A percentile compares a stretch with the other conserved stretches of the same genome.
Conservation (phyloP, 2,329 filamentous ascomycete species). For the Cercospora sp. region DNA sequence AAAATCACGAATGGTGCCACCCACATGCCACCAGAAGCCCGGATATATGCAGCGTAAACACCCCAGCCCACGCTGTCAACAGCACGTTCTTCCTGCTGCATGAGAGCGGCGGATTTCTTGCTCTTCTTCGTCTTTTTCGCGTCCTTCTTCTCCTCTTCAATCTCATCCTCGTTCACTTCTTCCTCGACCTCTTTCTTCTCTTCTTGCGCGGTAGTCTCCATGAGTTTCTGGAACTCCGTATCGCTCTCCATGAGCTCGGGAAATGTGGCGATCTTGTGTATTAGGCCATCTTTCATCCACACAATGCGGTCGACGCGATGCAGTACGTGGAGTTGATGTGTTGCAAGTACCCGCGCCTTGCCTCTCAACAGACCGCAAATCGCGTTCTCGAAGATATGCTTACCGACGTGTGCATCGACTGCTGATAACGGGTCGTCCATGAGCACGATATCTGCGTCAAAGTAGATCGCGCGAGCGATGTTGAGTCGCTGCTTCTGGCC, state of each 20-base stretch:
- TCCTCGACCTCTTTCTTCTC: conserved; percentile 54
- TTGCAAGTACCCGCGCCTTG: conserved; percentile 89
- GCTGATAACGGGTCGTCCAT: conserved; percentile 66
- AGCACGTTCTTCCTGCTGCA: conserved; percentile 73
- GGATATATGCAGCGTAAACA: conserved; percentile 76
- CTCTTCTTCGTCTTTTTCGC: conserved; percentile 58
- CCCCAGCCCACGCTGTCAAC: conserved; percentile 75
- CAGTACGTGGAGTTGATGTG: conserved; percentile 91
- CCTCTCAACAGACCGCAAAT: conserved; percentile 85
- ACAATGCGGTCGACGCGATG: conserved; percentile 88
- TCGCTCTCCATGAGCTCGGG: conserved; percentile 81
- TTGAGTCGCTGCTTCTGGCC: conserved; percentile 95
- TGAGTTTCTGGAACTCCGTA: conserved; percentile 74
- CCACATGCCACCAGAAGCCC: conserved; percentile 69
- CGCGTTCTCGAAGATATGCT: conserved; percentile 85
- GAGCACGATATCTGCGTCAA: conserved; percentile 62
- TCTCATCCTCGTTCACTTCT: conserved; percentile 51
- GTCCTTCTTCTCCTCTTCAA: conserved; percentile 59
- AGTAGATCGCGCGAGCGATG: conserved; percentile 77
- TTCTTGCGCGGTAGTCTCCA: conserved; percentile 70
- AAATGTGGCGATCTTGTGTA: conserved; percentile 86
- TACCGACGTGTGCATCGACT: conserved; percentile 60
- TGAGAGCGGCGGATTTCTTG: conserved; percentile 58
- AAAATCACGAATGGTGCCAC: conserved; percentile 65
- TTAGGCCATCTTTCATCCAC: conserved; percentile 84